phyloP scores from a whole-genome alignment of 1,284 basidiomycete species.

The Crucibulum parvulum region DNA sequence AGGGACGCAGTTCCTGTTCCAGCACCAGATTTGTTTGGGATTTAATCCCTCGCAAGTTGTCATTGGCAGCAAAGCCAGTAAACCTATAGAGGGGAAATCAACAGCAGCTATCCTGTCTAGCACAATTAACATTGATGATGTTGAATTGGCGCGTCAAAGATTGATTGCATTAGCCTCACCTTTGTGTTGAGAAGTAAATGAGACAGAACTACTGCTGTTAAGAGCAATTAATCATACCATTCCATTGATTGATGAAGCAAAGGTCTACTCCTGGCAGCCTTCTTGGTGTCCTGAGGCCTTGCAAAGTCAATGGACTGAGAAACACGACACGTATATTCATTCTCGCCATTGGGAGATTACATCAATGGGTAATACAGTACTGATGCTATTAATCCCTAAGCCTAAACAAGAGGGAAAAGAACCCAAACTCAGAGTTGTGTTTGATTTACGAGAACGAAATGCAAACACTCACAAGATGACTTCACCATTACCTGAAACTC shows the following conservation, averaged over 20 bases:
- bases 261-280: slow-evolving; percentile 34
- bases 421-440: too few species aligned
- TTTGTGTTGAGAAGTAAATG: slow-evolving; percentile 25
- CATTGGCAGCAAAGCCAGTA: slow-evolving; percentile 8
- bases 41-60: slow-evolving; percentile 20
- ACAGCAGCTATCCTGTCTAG: slow-evolving; percentile 20
- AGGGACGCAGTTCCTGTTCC: slow-evolving; percentile 33
- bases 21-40: slow-evolving; percentile 22
- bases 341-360: not conserved
- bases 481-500: too few species aligned
- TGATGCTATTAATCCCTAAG: slow-evolving; percentile 15
- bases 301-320: slow-evolving; percentile 27
- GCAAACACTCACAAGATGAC: too few species aligned
- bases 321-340: slow-evolving; percentile 25
- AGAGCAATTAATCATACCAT: slow-evolving; percentile 45
- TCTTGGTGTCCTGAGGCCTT: slow-evolving; percentile 40
- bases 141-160: slow-evolving; percentile 20
- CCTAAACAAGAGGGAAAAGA: not conserved
- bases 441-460: too few species aligned
- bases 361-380: too few species aligned
- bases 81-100: slow-evolving; percentile 20
- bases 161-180: slow-evolving; percentile 18
- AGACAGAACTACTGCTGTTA: slow-evolving; percentile 35
- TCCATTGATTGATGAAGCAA: slow-evolving; percentile 39
- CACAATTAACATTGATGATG: slow-evolving; percentile 2